These are phyloP conservation scores for Metarhizium humberi DNA, from an alignment of 2,329 filamentous ascomycete species.

Conservation along the genomic window DNA sequence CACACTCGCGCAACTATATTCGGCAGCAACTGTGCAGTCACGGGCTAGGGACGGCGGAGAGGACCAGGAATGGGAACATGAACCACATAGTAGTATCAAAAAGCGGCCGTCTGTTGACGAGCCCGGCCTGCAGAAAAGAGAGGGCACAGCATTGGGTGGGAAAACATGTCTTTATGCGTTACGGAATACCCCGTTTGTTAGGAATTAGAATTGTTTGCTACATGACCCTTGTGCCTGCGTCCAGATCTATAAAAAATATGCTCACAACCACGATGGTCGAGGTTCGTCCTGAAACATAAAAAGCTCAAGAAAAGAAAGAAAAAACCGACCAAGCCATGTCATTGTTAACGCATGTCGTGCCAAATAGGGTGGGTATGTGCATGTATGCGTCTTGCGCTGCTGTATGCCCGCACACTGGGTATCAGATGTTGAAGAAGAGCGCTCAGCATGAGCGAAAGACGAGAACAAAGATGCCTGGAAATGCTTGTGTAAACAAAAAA, in stretches of 20 bases:
- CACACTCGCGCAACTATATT: too few species aligned
- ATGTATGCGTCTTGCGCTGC: not conserved
- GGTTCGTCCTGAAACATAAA: not conserved
- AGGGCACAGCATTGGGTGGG: not conserved
- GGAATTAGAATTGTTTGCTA: not conserved
- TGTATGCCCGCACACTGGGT: constrained; percentile 1
- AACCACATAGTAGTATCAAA: not conserved
- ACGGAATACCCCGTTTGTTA: not conserved
- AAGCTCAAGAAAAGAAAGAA: not conserved
- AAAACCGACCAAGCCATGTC: not conserved
- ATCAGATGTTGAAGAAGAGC: not conserved
- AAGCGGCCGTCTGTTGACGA: too few species aligned
- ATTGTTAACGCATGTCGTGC: not conserved
- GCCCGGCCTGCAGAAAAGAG: not conserved
- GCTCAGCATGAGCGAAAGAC: constrained; percentile 1
- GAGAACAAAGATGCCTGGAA: not conserved
- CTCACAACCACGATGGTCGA: not conserved
- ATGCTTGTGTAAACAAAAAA: constrained; percentile 4
- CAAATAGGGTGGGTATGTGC: not conserved
- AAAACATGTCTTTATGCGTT: not conserved
- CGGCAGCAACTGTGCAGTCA: too few species aligned
- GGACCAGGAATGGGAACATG: too few species aligned
- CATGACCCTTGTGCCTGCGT: not conserved
- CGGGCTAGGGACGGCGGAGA: too few species aligned
- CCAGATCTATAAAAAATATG: not conserved